phyloP scores from a whole-genome alignment of 768 basidiomycete genomes.

The Mycena latifolia region DNA sequence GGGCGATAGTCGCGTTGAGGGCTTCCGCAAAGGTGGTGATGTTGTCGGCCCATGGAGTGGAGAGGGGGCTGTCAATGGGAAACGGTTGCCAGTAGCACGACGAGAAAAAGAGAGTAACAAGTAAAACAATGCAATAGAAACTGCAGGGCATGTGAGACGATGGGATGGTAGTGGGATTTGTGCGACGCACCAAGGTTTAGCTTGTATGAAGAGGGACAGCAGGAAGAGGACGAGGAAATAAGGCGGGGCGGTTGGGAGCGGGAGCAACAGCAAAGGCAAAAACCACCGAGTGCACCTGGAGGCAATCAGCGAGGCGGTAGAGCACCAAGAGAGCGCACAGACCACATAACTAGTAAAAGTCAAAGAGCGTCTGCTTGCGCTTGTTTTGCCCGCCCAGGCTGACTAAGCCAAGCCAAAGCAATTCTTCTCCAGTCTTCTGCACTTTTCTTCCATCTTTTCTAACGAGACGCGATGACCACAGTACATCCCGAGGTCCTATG shows the following conservation, averaged over 20 bases:
- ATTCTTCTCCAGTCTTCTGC: conserved; percentile 32
- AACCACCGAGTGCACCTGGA: conserved; percentile 88
- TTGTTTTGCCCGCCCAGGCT: conserved; percentile 4
- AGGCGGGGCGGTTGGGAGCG: conserved; percentile 83
- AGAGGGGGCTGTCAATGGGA: conserved; percentile 71
- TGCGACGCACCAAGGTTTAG: conserved; percentile 80
- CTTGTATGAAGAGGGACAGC: conserved; percentile 82
- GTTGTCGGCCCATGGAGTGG: conserved; percentile 74
- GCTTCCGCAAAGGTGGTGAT: conserved; percentile 82
- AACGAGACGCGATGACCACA: conserved; percentile 53
- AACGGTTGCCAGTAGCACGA: conserved; percentile 94
- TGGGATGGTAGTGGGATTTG: neutral
- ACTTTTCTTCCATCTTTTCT: conserved; percentile 40
- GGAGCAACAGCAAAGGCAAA: conserved; percentile 80
- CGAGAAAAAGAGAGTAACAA: conserved; percentile 86
- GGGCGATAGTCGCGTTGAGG: conserved; percentile 60
- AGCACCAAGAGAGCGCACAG: conserved; percentile 39
- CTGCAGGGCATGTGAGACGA: conserved; percentile 49
- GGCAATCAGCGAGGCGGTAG: neutral
- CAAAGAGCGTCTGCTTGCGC: conserved; percentile 11
- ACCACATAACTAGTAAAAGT: conserved; percentile 75
- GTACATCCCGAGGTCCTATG: conserved; percentile 91
- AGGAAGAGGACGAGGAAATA: conserved; percentile 85
- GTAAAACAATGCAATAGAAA: conserved; percentile 88
- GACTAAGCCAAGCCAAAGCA: neutral